Evolutionary conservation across 2,329 filamentous ascomycete genomes (phyloP), one percentile per base, ranked within the genome.

Genomic region (Tolypocladium endophyticum): DNA sequence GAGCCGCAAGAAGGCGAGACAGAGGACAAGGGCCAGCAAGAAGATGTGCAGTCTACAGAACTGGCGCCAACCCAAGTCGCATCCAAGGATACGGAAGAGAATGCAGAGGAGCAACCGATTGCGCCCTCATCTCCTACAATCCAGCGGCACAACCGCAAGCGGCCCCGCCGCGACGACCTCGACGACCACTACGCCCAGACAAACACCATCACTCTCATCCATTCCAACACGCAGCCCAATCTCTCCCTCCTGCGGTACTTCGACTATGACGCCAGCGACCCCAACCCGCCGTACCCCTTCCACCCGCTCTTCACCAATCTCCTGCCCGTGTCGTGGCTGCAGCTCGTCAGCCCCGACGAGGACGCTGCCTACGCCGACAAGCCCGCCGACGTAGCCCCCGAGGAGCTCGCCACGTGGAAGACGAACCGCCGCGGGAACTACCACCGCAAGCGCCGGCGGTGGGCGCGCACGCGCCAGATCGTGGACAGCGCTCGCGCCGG

Each of bases 231-330:
- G 36, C 92, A 96, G 72, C 89, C 92, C 2, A 97, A 97, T 71
- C 84, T 97, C 61, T 87, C 87, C 23, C 82, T 94, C 56, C 82
- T 99, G 25, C 90, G 90, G 71, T 95, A 96, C 78, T 97, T 96
- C 75, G 85, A 86, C 72, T 97, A 87, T 75, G 91, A 96, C 73
- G 77, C 81, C 65, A 82, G 83, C 61, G 85, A 84, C 62, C 85
- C 87, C 52, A 81, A 81, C 64, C 82, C 74, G 14, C 79, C 67
- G 54, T 72, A 79, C 58, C 78, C 82, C 18, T 78, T 85, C 30
- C 94, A 97, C 70, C 93, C 94, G 0, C 84, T 99, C 14, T 83
- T 88, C 72, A 87, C 83, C 20, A 87, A 94, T 70, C 84, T 99
- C 57, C 87, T 93, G 67, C 85, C 88, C 6, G 79, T 97, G 36